phyloP scores from a whole-genome alignment of 805 yeast genomes.

The Candida morakotiae region DNA sequence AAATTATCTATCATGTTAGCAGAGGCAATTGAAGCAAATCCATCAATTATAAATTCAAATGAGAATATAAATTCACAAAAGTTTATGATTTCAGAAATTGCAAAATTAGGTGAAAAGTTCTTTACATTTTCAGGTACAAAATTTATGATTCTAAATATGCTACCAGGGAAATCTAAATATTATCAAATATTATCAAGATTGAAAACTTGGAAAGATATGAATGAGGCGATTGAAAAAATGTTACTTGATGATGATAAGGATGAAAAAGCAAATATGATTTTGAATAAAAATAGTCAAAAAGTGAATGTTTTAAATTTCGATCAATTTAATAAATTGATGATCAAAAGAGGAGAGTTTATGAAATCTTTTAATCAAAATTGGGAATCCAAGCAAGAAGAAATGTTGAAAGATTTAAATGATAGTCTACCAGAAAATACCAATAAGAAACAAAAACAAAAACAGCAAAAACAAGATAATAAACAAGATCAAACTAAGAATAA shows the following conservation, averaged over 20 bases:
- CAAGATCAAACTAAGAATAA: too few species aligned
- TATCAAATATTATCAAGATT: conserved; percentile 51
- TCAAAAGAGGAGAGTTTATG: conserved; percentile 3
- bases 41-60: conserved; percentile 59
- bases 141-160: conserved; percentile 70
- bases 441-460: background rate
- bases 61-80: conserved; percentile 44
- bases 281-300: conserved; percentile 29
- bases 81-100: conserved; percentile 50
- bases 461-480: background rate
- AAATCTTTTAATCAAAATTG: conserved; percentile 1
- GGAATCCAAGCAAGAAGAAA: conserved; percentile 1
- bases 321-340: conserved; percentile 11
- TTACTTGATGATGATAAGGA: conserved; percentile 20
- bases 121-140: conserved; percentile 67
- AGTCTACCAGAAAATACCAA: background rate
- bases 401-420: conserved; percentile 7
- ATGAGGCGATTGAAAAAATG: conserved; percentile 29
- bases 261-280: conserved; percentile 26
- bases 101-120: conserved; percentile 56
- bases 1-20: conserved; percentile 90
- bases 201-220: conserved; percentile 52
- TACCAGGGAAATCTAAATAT: conserved; percentile 68
- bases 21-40: conserved; percentile 82
- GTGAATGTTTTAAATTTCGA: conserved; percentile 16